Base-by-base conservation (phyloP, 75 land plant genomes). In the Sequoiadendron giganteum region DNA sequence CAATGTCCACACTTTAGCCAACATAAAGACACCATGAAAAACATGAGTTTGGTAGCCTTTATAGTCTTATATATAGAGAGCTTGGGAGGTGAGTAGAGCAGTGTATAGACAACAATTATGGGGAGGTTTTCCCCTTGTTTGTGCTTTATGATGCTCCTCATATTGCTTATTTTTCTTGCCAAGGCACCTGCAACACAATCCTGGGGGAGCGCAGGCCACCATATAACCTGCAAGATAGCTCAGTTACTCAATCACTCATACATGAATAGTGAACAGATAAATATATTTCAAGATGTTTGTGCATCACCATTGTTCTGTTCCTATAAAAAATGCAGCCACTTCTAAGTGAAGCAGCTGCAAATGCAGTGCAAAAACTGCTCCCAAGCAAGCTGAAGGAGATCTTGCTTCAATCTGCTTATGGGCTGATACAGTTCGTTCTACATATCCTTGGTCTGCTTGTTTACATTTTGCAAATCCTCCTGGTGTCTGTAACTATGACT, bases 191-290 rank as follows among this genome's bases (percentile, higher is more conserved):
- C 45, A 80, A 91, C 78, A 34, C 85, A 87, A 76, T 91, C 92
- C 32, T 93, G 94, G 93, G 94, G 94, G n/a, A 86, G 88, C 4
- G 90, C 89, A 43, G 94, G 94, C 19, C 94, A 93, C 83, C 89
- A 79, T 77, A 85, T 91, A 52, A 88, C 90, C 85, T 93, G 94
- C 90, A 88, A 87, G 56, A 89, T 93, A 30, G 94, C 94, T 40
- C 91, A 93, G 94, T 94, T 94, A 83, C 5, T 7, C 28, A 15
- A 13, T 11, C 48, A 30, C 25, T 47, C 65, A 28, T 6, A 30
- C 68, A 61, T 61, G 28, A 61, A 21, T 61, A 4, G 28, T 61
- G 68, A 61, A 61, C 21, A 21, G 68, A 61, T 21, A 19, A 56
- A 18, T 56, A 15, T 18, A 56, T 16, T 19, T 61, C 25, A 61